Evolutionary conservation across 2,329 filamentous ascomycete species (phyloP).

Genomic region (Chaetothyriales sp.): DNA sequence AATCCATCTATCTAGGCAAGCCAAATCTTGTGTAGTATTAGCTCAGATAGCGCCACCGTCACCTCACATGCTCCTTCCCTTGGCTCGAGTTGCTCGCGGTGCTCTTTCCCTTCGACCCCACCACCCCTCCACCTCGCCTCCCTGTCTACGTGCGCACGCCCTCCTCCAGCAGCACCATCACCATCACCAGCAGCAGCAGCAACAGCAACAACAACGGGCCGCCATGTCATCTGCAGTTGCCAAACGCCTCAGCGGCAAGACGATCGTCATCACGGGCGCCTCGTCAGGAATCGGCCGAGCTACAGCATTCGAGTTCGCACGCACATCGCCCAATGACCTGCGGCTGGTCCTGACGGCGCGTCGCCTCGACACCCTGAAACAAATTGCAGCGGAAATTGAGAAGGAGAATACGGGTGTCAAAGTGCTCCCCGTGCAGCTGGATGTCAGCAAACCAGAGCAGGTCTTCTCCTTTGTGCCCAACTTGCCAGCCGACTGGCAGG

Average conservation of each 20-base stretch:
- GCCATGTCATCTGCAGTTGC: constrained; percentile 53
- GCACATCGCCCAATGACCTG: constrained; percentile 62
- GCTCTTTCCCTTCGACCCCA: neutral
- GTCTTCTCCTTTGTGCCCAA: constrained; percentile 55
- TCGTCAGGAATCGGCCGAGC: constrained; percentile 73
- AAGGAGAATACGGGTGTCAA: constrained; percentile 65
- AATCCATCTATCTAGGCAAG: neutral
- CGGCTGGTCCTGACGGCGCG: constrained; percentile 82
- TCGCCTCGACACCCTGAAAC: constrained; percentile 58
- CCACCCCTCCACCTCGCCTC: neutral
- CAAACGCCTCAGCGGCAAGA: constrained; percentile 84
- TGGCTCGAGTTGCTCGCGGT: neutral
- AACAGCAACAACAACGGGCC: constrained; percentile 1
- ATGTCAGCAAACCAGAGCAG: constrained; percentile 66
- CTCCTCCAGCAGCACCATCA: neutral
- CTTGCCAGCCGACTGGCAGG: constrained; percentile 66
- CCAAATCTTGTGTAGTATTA: neutral
- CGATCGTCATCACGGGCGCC: constrained; percentile 78
- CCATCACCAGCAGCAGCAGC: too few relatives aligned
- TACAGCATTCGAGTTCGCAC: constrained; percentile 73
- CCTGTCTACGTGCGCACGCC: neutral
- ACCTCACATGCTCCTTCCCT: neutral
- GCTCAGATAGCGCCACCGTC: neutral
- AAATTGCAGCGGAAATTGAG: constrained; percentile 61
- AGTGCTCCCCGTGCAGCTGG: constrained; percentile 66